Base-by-base conservation (phyloP, 2,329 filamentous ascomycete species). In the Aspergillus tubingensis region DNA sequence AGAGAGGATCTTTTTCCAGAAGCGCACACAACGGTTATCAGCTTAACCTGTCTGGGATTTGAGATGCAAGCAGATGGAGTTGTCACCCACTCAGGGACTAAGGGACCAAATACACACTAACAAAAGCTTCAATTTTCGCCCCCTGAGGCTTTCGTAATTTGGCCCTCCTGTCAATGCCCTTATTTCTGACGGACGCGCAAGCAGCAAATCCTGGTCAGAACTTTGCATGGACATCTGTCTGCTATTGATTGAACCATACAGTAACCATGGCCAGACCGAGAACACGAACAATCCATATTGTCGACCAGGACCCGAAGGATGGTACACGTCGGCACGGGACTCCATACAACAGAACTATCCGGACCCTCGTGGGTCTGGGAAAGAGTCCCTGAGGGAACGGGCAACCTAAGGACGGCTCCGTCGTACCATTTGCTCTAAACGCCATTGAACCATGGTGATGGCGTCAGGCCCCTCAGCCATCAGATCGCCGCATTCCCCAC, bases 401-500 rank as follows among this genome's bases (percentile, higher is more conserved):
- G 39, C 55, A 15, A 58, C 43, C 36, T 50, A 54, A 59, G 41
- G 54, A 53, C 58, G 54, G 48, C 44, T 47, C 41, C 44, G 38
- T 38, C 23, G 39, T 39, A 57, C 47, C 55, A 63, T 57, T 49
- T 59, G 59, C 53, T 50, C 32, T 43, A 59, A 62, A 65, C 62
- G 58, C 58, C 58, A 65, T 64, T 63, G 61, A 64, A 65, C 53
- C 59, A 59, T 50, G 43, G 58, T 39, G 58, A 72, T 73, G 70
- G 72, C 71, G 69, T 67, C 60, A 71, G 65, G 64, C 38, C 50
- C 32, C 58, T 66, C 64, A 66, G 65, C 66, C 65, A 65, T 66
- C 43, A 65, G 73, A 75, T 76, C 72, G 73, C 67, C 72, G 70
- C 70, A 72, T 73, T 72, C 72, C 62, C 73, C 74, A 75, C 74